Evolutionary conservation across 371 early-diverging fungal genomes (phyloP), one percentile per base, ranked within the genome.

Genomic region (Syncephalis plumigaleata): DNA sequence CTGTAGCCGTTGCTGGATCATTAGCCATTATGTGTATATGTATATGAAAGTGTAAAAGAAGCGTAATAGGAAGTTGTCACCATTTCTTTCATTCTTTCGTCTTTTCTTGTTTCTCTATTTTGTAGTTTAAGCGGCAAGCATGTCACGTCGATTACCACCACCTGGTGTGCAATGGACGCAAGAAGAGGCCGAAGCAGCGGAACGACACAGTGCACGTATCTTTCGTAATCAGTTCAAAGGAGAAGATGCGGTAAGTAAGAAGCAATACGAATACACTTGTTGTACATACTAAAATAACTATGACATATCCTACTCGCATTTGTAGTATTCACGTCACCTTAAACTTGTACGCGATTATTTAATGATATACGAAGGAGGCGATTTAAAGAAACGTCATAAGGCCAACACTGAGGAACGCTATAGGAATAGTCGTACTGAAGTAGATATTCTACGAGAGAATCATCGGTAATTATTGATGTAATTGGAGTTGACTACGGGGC

Each of bases 361-460:
- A 11, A 31, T 31, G 31, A 31, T 31, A 31, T 31, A 31, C 11
- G 31, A 31, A 31, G 31, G 31, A 7, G 11, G 31, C 13, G 21
- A 27, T 25, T 50, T 50, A n/a, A 38, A 44, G 22, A 39, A 38
- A 38, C 24, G n/a, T 15, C 21, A 42, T 5, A 2, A 25, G 26
- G 23, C 26, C 9, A 3, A 18, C 8, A 8, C 4, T 3, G 20
- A 21, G 13, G 3, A 24, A 17, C 46, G 45, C 7, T 26, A 18
- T 23, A 5, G 13, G 18, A 15, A 15, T 26, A 21, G 23, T 18
- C 22, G 60, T 38, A 66, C 69, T 1, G 81, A 81, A 48, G 48
- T 65, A 2, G 73, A 67, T 31, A 61, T 72, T 37, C 39, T 81
- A 53, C 61, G 74, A 54, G 64, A 76, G 65, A 59, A 81, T 59